phyloP scores from a whole-genome alignment of 2,329 filamentous ascomycete species.

The Stachybotrys elegans region DNA sequence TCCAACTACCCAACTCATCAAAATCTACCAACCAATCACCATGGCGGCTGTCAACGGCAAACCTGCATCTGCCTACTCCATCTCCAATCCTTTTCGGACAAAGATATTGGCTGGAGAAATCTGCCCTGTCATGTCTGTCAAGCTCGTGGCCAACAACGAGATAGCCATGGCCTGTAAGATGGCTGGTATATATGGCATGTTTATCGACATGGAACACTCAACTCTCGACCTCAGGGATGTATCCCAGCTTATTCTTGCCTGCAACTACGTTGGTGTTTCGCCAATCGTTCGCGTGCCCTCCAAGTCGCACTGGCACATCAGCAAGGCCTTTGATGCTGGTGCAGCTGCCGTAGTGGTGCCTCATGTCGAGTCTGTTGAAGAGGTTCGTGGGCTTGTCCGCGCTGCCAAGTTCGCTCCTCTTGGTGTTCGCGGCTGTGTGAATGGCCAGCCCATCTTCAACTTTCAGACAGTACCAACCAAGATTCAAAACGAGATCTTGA shows the following conservation, averaged over 20 bases:
- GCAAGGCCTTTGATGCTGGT: constrained; percentile 24
- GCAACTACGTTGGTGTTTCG: constrained; percentile 18
- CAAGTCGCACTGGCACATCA: constrained; percentile 26
- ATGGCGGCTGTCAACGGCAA: no score
- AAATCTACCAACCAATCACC: no score
- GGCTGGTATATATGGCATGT: constrained; percentile 28
- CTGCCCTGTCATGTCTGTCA: constrained; percentile 11
- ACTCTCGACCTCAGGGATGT: constrained; percentile 23
- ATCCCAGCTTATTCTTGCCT: constrained; percentile 19
- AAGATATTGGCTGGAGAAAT: constrained; percentile 12
- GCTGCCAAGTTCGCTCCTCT: constrained; percentile 7
- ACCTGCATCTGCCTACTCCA: background rate
- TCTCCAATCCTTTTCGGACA: background rate
- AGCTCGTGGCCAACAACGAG: constrained; percentile 18
- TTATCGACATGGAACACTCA: constrained; percentile 34
- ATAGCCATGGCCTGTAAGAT: constrained; percentile 26
- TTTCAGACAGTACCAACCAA: constrained; percentile 9
- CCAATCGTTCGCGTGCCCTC: constrained; percentile 27
- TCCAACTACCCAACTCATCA: no score
- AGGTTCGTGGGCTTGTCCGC: constrained; percentile 8
- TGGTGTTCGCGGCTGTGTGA: background rate
- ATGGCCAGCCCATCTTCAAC: constrained; percentile 8
- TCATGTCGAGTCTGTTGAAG: constrained; percentile 13
- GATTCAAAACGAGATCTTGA: constrained; percentile 10
- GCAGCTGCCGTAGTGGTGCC: constrained; percentile 27